phyloP scores from a whole-genome alignment of 495 filamentous ascomycete genomes.

The Pyrenopolyporus hunteri region DNA sequence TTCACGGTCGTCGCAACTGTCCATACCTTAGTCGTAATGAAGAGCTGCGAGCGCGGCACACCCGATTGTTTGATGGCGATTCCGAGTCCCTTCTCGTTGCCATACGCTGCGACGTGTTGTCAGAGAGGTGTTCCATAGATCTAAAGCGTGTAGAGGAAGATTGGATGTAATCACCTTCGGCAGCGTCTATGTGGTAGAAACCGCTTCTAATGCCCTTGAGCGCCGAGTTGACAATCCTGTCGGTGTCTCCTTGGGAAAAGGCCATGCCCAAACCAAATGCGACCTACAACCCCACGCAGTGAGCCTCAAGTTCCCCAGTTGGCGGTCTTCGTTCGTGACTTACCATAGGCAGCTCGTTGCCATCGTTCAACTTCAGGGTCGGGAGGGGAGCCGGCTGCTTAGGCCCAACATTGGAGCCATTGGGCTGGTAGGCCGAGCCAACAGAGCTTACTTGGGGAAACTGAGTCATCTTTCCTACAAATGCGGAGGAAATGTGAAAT shows the following conservation, averaged over 20 bases:
- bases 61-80: slow-evolving; percentile 71
- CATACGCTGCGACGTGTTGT: slow-evolving; percentile 61
- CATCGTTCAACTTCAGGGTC: slow-evolving; percentile 71
- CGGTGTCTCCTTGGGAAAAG: slow-evolving; percentile 52
- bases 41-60: slow-evolving; percentile 70
- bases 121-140: background rate
- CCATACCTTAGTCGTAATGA: slow-evolving; percentile 75
- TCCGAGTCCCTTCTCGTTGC: slow-evolving; percentile 79
- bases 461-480: background rate
- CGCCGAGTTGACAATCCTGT: slow-evolving; percentile 62
- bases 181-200: slow-evolving; percentile 79
- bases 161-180: slow-evolving; percentile 58
- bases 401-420: slow-evolving; percentile 31
- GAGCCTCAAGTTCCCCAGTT: background rate
- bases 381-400: slow-evolving; percentile 48
- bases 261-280: slow-evolving; percentile 71
- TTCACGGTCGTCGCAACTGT: slow-evolving; percentile 63
- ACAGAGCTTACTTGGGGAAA: slow-evolving; percentile 30
- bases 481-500: slow-evolving; percentile 5
- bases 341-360: slow-evolving; percentile 74
- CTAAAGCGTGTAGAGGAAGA: background rate
- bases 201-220: slow-evolving; percentile 72
- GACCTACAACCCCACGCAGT: slow-evolving; percentile 54
- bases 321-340: slow-evolving; percentile 28
- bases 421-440: slow-evolving; percentile 38